phyloP scores from a whole-genome alignment of 495 filamentous ascomycete species.

The Aspergillus incahuasiensis region DNA sequence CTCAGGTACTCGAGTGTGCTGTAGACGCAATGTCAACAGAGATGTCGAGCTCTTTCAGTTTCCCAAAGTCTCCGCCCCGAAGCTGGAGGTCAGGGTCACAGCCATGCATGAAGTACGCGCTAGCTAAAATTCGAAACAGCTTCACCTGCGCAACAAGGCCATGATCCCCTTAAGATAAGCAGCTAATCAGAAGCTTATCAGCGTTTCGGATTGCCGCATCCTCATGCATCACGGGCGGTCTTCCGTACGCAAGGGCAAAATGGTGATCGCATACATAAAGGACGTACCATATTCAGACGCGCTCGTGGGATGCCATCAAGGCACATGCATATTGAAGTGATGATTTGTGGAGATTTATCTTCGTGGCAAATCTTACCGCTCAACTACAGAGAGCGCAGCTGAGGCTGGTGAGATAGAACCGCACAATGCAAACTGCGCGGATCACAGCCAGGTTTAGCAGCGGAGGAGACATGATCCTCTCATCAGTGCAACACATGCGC shows the following conservation, averaged over 20 bases:
- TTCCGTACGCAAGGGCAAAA: conserved; percentile 10
- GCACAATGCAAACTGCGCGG: too few relatives aligned
- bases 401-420: too few relatives aligned
- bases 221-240: conserved; percentile 20
- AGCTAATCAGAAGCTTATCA: conserved; percentile 29
- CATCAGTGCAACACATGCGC: too few relatives aligned
- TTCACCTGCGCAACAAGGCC: conserved; percentile 39
- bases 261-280: conserved; percentile 30
- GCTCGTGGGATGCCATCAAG: conserved; percentile 5
- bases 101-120: conserved; percentile 38
- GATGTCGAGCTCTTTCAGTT: too few relatives aligned
- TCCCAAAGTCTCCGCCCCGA: conserved; percentile 9
- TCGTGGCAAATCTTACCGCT: too few relatives aligned
- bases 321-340: too few relatives aligned
- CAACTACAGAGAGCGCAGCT: too few relatives aligned
- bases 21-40: too few relatives aligned
- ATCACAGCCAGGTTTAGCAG: too few relatives aligned
- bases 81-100: conserved; percentile 32
- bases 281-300: conserved; percentile 24
- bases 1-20: too few relatives aligned
- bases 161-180: conserved; percentile 27
- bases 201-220: conserved; percentile 29
- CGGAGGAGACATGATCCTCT: too few relatives aligned
- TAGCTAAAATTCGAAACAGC: conserved; percentile 36
- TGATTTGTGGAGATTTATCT: too few relatives aligned